Conservation (phyloP, 176 grass and related monocot genomes). For the Microstegium vimineum region DNA sequence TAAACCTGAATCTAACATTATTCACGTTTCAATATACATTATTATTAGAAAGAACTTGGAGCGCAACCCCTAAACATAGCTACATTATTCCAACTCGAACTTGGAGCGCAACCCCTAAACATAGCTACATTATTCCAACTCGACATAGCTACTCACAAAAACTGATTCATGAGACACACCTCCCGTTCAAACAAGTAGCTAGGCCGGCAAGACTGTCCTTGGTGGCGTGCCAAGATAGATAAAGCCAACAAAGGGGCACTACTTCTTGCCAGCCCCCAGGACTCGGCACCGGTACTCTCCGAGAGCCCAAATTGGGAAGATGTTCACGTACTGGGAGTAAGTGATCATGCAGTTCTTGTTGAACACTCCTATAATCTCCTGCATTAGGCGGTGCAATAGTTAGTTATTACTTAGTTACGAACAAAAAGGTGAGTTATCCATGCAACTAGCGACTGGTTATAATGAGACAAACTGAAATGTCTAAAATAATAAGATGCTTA, state of each 20-base stretch:
- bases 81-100: too few relatives aligned
- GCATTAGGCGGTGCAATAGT: neutral
- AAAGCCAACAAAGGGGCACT: neutral
- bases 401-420: neutral
- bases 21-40: neutral
- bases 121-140: neutral
- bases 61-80: neutral
- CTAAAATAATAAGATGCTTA: neutral
- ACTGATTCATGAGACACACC: neutral
- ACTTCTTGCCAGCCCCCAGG: constrained; percentile 25
- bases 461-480: neutral
- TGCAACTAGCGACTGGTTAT: neutral
- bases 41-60: neutral
- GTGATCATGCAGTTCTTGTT: constrained; percentile 83
- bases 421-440: neutral
- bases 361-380: constrained; percentile 93
- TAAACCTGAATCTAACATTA: constrained; percentile 15
- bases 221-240: neutral
- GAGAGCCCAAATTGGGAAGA: constrained; percentile 86
- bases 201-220: neutral
- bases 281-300: constrained; percentile 60
- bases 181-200: neutral
- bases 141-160: neutral
- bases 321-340: constrained; percentile 67
- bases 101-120: neutral